These are phyloP conservation scores for Calophaca sinica DNA, from an alignment of 306 rosid genomes.

Conservation along the genomic window DNA sequence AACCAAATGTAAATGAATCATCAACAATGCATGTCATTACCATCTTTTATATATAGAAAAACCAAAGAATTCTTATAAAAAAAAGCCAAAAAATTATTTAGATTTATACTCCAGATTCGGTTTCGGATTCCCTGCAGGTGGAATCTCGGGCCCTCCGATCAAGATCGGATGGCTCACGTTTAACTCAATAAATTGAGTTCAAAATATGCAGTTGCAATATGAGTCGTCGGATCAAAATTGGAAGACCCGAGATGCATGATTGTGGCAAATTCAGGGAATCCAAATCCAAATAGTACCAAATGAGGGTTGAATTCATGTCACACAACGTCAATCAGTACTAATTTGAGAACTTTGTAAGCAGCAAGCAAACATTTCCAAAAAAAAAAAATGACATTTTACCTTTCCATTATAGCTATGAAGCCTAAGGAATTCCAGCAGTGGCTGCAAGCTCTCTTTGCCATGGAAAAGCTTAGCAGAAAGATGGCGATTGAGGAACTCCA, in stretches of 20 bases:
- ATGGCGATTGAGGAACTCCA: conserved; percentile 98
- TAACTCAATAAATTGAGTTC: background rate
- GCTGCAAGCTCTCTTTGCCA: conserved; percentile 94
- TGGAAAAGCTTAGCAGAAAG: conserved; percentile 98
- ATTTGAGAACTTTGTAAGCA: background rate
- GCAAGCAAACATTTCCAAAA: background rate
- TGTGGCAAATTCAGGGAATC: no score
- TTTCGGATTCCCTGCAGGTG: no score
- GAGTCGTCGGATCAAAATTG: no score
- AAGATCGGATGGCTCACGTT: no score
- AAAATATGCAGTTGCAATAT: no score
- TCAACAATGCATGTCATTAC: background rate
- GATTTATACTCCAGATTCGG: background rate
- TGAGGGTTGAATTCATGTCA: background rate
- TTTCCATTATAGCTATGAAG: conserved; percentile 88
- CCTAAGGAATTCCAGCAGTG: conserved; percentile 83
- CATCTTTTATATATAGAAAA: conserved; percentile 12
- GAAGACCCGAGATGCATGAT: no score
- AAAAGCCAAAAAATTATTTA: background rate
- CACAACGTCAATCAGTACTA: background rate
- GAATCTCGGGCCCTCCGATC: no score
- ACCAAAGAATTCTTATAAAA: background rate
- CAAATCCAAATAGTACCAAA: background rate
- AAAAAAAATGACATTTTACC: conserved; percentile 50
- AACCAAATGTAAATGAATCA: background rate